These are phyloP conservation scores for Kuraishia piskuri DNA, from an alignment of 805 yeast genomes.

Conservation along the genomic window DNA sequence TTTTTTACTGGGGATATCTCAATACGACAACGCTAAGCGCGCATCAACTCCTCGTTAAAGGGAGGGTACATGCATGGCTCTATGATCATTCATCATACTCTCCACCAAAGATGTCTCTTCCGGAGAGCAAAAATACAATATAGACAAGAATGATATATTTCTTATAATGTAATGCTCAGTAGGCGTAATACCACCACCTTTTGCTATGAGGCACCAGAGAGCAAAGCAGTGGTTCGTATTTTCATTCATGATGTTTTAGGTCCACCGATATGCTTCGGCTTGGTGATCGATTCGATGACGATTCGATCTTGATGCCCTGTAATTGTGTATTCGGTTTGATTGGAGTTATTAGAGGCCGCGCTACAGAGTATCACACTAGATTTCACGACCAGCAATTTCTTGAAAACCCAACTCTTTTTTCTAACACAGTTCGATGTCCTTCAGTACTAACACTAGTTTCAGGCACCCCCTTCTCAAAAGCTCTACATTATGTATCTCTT, in stretches of 20 bases:
- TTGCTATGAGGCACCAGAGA: neutral
- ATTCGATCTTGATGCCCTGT: too few species aligned
- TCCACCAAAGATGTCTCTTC: neutral
- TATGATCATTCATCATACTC: neutral
- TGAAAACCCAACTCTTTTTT: neutral
- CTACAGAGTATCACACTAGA: too few species aligned
- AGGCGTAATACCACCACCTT: neutral
- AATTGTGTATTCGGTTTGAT: too few species aligned
- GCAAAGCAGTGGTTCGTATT: neutral
- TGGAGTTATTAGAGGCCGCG: too few species aligned
- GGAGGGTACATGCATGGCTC: neutral
- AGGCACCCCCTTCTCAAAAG: slow-evolving; percentile 75
- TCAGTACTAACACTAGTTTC: slow-evolving; percentile 5
- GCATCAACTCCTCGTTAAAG: neutral
- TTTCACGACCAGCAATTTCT: neutral
- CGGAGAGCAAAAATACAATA: neutral
- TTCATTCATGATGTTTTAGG: neutral
- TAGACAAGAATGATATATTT: neutral
- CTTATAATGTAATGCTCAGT: neutral
- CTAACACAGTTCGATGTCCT: neutral
- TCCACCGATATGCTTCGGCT: too few species aligned
- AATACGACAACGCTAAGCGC: neutral
- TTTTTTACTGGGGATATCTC: neutral
- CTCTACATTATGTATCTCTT: slow-evolving; percentile 75
- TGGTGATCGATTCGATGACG: too few species aligned